phyloP scores from a whole-genome alignment of 2,329 filamentous ascomycete genomes.

The Pyrenophora graminea region DNA sequence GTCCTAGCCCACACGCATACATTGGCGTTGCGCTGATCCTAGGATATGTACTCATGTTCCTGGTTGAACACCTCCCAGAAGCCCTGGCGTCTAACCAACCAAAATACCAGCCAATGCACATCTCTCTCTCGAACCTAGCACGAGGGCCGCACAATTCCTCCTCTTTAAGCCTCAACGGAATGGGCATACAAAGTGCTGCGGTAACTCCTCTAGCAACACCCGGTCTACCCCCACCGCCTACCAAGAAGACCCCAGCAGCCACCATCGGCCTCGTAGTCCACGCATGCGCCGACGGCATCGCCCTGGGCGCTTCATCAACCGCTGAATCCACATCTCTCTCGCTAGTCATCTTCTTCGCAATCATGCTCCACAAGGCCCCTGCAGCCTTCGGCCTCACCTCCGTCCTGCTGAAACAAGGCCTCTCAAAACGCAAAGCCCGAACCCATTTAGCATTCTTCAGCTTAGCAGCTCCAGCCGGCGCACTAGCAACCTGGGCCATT shows the following conservation, averaged over 20 bases:
- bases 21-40: conserved; percentile 85
- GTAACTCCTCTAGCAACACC: conserved; percentile 38
- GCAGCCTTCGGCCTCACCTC: conserved; percentile 94
- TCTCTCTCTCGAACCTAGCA: conserved; percentile 82
- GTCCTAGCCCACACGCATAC: conserved; percentile 65
- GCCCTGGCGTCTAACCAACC: conserved; percentile 57
- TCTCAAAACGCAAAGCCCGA: conserved; percentile 82
- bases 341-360: conserved; percentile 91
- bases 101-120: conserved; percentile 74
- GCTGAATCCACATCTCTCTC: conserved; percentile 68
- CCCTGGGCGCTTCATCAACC: conserved; percentile 80
- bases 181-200: conserved; percentile 31
- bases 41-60: conserved; percentile 95
- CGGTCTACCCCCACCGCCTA: conserved; percentile 41
- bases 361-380: conserved; percentile 97
- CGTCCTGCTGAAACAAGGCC: conserved; percentile 84
- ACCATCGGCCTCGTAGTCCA: conserved; percentile 96
- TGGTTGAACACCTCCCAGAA: conserved; percentile 68
- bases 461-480: conserved; percentile 84
- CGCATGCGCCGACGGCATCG: conserved; percentile 91
- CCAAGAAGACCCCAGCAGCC: conserved; percentile 50
- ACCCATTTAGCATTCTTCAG: conserved; percentile 90
- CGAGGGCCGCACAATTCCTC: conserved; percentile 52
- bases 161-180: conserved; percentile 40
- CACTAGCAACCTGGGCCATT: conserved; percentile 78